Conservation (phyloP, 108 stramenopile species). For the Chaetoceros muelleri region DNA sequence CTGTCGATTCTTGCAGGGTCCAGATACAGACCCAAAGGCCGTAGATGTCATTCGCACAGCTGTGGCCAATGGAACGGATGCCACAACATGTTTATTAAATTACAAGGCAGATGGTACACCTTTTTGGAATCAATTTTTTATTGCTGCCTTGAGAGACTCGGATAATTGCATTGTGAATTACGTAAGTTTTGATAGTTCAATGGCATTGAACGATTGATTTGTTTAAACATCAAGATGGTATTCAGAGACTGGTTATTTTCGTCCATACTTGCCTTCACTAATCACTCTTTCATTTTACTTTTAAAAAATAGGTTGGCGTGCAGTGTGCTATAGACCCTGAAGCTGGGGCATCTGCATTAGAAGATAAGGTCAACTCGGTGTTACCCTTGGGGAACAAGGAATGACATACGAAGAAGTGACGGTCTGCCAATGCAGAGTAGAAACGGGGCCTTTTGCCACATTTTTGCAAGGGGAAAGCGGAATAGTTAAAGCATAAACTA, state of each 20-base stretch:
- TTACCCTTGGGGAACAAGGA: slow-evolving; percentile 50
- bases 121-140: slow-evolving; percentile 98
- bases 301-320: slow-evolving; percentile 66
- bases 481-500: too few species aligned
- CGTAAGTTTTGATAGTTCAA: slow-evolving; percentile 35
- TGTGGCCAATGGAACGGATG: slow-evolving; percentile 71
- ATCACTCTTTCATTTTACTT: neutral
- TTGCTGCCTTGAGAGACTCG: slow-evolving; percentile 86
- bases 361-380: slow-evolving; percentile 78
- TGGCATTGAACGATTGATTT: neutral
- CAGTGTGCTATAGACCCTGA: slow-evolving; percentile 82
- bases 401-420: too few species aligned
- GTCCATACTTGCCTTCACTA: neutral
- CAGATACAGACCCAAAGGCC: slow-evolving; percentile 86
- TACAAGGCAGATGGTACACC: slow-evolving; percentile 97
- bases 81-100: slow-evolving; percentile 86
- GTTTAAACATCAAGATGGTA: slow-evolving; percentile 1
- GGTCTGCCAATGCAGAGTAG: too few species aligned
- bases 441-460: too few species aligned
- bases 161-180: slow-evolving; percentile 92
- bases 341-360: slow-evolving; percentile 50
- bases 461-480: too few species aligned
- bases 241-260: neutral
- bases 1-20: slow-evolving; percentile 95
- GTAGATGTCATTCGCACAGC: slow-evolving; percentile 85